Evolutionary conservation across 495 filamentous ascomycete genomes (phyloP).

Genomic region (Hypoxylon perforatum): DNA sequence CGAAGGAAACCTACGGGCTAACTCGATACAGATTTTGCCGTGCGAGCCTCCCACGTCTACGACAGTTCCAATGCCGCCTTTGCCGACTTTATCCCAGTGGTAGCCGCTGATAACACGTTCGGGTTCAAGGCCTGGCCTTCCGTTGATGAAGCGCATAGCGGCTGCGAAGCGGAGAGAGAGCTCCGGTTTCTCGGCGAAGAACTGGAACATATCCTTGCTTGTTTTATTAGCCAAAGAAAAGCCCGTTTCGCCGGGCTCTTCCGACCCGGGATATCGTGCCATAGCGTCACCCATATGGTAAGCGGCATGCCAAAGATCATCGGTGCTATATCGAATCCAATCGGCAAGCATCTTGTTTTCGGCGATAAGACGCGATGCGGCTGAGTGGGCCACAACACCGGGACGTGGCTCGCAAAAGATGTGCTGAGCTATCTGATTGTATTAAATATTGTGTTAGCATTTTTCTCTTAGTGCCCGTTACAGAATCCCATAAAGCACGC

Average conservation of each 20-base stretch:
- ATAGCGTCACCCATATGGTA: constrained; percentile 36
- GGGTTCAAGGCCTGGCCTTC: neutral
- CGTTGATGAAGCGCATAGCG: constrained; percentile 46
- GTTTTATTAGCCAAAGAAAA: constrained; percentile 47
- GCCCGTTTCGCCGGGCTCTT: constrained; percentile 49
- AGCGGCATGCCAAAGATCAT: constrained; percentile 53
- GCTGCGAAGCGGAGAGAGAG: constrained; percentile 52
- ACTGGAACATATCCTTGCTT: constrained; percentile 44
- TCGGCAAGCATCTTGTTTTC: constrained; percentile 38
- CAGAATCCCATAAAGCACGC: too few relatives aligned
- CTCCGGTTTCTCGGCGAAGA: constrained; percentile 39
- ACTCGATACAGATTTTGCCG: neutral
- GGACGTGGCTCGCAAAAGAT: constrained; percentile 58
- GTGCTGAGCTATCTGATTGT: constrained; percentile 18
- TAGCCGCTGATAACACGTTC: neutral
- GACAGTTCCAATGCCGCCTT: neutral
- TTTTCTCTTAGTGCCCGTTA: too few relatives aligned
- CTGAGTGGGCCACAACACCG: constrained; percentile 56
- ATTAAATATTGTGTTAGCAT: too few relatives aligned
- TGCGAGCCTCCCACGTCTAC: neutral
- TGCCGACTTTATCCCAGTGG: neutral
- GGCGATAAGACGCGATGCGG: constrained; percentile 48
- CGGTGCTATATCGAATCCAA: constrained; percentile 49
- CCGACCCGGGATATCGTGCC: constrained; percentile 27
- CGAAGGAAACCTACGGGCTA: constrained; percentile 2